Conservation (phyloP, 768 basidiomycete species). For the Boletus rubescentipes region DNA sequence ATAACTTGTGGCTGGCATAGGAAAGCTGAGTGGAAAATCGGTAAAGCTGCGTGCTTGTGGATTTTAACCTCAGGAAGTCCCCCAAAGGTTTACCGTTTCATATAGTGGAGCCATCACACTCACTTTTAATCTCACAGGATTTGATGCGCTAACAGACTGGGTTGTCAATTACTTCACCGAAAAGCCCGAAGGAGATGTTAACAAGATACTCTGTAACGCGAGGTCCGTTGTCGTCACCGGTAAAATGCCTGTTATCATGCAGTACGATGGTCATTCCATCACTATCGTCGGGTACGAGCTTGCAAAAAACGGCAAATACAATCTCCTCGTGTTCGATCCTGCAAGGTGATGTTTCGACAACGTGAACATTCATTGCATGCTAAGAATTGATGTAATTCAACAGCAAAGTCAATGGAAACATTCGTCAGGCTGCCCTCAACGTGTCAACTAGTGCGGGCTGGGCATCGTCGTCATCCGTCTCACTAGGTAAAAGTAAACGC, state of each 20-base stretch:
- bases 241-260: constrained; percentile 79
- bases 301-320: constrained; percentile 51
- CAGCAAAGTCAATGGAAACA: constrained; percentile 12
- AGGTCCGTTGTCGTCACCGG: constrained; percentile 55
- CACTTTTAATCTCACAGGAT: constrained; percentile 32
- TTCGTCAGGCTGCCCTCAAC: constrained; percentile 25
- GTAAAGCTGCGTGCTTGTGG: constrained; percentile 58
- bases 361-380: neutral
- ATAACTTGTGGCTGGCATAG: neutral
- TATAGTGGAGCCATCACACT: neutral
- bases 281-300: constrained; percentile 85
- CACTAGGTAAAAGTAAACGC: constrained; percentile 22
- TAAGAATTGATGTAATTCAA: neutral
- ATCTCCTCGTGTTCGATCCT: constrained; percentile 79
- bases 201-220: constrained; percentile 51
- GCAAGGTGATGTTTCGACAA: constrained; percentile 45
- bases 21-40: neutral
- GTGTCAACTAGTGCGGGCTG: constrained; percentile 1
- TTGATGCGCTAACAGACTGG: constrained; percentile 63
- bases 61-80: constrained; percentile 54
- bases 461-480: constrained; percentile 8
- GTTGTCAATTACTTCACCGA: constrained; percentile 68
- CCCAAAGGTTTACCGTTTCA: constrained; percentile 39
- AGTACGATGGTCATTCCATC: constrained; percentile 84
- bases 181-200: constrained; percentile 39